A percentile compares a stretch with the other conserved stretches of the same genome.
Conservation (phyloP, 768 basidiomycete genomes). For the Naganishia onofrii region DNA sequence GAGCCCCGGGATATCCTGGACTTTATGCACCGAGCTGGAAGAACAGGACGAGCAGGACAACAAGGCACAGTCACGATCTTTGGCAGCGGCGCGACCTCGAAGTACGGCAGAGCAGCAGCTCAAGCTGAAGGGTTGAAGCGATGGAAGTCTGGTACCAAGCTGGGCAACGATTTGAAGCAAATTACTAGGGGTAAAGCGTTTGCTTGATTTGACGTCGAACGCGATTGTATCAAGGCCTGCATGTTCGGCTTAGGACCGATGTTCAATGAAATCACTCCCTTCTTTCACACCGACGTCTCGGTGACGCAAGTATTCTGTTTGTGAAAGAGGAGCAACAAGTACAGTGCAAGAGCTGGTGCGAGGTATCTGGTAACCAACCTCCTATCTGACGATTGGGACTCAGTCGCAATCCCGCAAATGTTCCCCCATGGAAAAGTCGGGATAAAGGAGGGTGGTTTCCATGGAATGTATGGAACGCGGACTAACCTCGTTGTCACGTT, state of each 20-base stretch:
- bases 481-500: neutral
- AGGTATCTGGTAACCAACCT: too few species aligned
- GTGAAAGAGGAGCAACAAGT: too few species aligned
- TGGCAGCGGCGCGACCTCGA: conserved; percentile 32
- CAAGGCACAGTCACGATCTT: conserved; percentile 47
- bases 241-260: neutral
- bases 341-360: too few species aligned
- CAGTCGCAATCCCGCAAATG: neutral
- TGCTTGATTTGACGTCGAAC: neutral
- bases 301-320: neutral
- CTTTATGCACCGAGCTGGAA: conserved; percentile 85
- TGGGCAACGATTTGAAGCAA: conserved; percentile 29
- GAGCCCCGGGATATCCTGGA: conserved; percentile 86
- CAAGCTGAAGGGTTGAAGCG: conserved; percentile 17
- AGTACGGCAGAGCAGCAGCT: conserved; percentile 8
- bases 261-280: neutral
- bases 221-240: neutral
- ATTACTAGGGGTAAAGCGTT: conserved; percentile 10
- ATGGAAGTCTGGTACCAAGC: conserved; percentile 27
- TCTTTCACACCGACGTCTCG: neutral
- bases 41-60: conserved; percentile 66
- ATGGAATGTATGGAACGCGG: neutral
- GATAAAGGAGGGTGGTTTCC: neutral
- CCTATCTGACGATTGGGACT: neutral
- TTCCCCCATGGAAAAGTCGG: neutral